These are phyloP conservation scores for Trametes pubescens DNA, from an alignment of 1,284 basidiomycete species.

Conservation along the genomic window DNA sequence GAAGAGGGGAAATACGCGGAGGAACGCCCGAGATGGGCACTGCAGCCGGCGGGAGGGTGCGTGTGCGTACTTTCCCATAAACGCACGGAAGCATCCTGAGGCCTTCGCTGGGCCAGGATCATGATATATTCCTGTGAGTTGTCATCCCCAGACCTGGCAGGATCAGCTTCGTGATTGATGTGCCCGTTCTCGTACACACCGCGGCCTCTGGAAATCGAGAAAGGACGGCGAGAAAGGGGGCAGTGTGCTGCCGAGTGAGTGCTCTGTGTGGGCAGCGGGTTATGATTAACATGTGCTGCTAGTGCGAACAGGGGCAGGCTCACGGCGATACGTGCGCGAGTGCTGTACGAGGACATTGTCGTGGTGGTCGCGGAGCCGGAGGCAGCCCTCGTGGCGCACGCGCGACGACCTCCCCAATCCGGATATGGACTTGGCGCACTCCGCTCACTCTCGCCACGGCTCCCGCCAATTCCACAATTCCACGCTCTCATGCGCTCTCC, in stretches of 20 bases:
- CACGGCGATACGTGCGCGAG: no score
- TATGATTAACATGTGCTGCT: neutral
- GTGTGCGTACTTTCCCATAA: neutral
- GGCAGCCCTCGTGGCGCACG: no score
- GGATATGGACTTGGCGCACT: no score
- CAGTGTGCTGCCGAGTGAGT: neutral
- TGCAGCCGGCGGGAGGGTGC: neutral
- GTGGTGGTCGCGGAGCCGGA: no score
- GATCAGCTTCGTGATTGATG: conserved; percentile 13
- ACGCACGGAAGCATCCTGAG: neutral
- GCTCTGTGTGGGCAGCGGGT: neutral
- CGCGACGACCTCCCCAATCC: no score
- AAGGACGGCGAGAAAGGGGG: neutral
- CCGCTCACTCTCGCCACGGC: neutral
- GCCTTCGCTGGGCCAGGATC: neutral
- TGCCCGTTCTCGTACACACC: neutral
- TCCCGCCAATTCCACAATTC: neutral
- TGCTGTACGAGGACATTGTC: no score
- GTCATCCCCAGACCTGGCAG: neutral
- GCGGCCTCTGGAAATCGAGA: neutral
- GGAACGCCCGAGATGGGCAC: neutral
- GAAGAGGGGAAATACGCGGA: neutral
- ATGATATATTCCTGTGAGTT: neutral
- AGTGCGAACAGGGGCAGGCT: no score
- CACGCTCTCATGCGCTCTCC: neutral